These are phyloP conservation scores for Ceratobasidium sp. DNA, from an alignment of 1,284 basidiomycete genomes.

Conservation along the genomic window DNA sequence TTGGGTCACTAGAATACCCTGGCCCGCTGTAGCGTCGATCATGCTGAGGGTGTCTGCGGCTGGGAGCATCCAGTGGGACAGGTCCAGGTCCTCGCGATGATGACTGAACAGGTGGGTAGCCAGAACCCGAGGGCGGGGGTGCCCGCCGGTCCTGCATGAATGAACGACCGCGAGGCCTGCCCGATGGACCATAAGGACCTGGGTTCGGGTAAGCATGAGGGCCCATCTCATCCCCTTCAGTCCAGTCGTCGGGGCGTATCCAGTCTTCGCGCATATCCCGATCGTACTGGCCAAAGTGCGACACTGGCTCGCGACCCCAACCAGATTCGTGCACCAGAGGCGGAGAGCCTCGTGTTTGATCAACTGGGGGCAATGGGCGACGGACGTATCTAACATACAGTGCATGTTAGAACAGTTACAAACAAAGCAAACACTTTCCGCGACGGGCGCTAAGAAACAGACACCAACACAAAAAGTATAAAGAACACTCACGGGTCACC, in stretches of 20 bases:
- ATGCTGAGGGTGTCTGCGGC: conserved; percentile 25
- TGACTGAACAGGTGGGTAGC: conserved; percentile 6
- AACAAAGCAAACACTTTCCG: conserved; percentile 10
- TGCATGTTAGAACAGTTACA: conserved; percentile 9
- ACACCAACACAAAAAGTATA: conserved; percentile 22
- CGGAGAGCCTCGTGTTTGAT: conserved; percentile 30
- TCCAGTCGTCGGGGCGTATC: conserved; percentile 27
- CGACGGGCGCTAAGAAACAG: conserved; percentile 15
- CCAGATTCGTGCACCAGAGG: conserved; percentile 27
- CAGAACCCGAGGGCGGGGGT: conserved; percentile 14
- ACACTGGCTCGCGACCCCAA: conserved; percentile 25
- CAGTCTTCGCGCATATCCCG: conserved; percentile 33
- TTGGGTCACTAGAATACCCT: conserved; percentile 27
- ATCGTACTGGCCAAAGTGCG: conserved; percentile 27
- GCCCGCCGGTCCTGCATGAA: conserved; percentile 29
- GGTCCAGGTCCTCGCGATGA: conserved; percentile 24
- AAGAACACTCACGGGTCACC: conserved; percentile 32
- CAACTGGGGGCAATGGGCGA: conserved; percentile 1
- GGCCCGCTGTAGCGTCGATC: conserved; percentile 36
- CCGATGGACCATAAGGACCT: neutral
- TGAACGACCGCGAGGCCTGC: conserved; percentile 23
- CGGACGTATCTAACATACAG: conserved; percentile 19
- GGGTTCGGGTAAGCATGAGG: neutral
- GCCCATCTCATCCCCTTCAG: conserved; percentile 14
- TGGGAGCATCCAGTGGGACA: conserved; percentile 15